A percentile compares a stretch with the other conserved stretches of the same genome.
phyloP scores from a whole-genome alignment of 352 stramenopile species.

The Hyaloperonospora brassicae region DNA sequence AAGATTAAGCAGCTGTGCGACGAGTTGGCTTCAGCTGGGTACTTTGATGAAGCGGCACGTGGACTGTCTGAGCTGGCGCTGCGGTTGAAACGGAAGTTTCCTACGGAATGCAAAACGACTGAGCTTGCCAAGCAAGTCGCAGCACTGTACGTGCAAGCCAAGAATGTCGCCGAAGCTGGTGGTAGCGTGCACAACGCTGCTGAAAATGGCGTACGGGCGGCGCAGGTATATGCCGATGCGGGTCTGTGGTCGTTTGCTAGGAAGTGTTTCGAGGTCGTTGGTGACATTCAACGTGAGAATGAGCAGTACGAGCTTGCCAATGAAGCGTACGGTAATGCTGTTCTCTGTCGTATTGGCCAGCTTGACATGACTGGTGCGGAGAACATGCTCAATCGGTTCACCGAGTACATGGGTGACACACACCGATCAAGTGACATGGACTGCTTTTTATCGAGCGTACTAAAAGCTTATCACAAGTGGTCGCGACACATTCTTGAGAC shows the following conservation, averaged over 20 bases:
- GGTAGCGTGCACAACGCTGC: conserved; percentile 38
- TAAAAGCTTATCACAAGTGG: conserved; percentile 55
- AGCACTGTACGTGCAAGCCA: conserved; percentile 46
- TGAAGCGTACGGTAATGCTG: conserved; percentile 50
- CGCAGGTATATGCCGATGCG: conserved; percentile 43
- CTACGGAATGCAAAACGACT: conserved; percentile 33
- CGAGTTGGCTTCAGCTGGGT: conserved; percentile 43
- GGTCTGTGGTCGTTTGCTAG: conserved; percentile 46
- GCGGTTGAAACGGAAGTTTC: conserved; percentile 56
- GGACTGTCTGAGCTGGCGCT: conserved; percentile 50
- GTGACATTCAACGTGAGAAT: conserved; percentile 37
- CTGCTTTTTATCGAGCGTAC: conserved; percentile 38
- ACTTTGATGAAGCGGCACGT: conserved; percentile 62
- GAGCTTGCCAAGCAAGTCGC: conserved; percentile 32
- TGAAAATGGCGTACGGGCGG: conserved; percentile 45
- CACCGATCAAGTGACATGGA: conserved; percentile 44
- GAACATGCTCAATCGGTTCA: conserved; percentile 39
- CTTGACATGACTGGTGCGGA: conserved; percentile 51
- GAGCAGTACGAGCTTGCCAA: conserved; percentile 32
- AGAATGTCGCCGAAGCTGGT: conserved; percentile 46
- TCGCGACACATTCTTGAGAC: conserved; percentile 40
- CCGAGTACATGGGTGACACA: conserved; percentile 23
- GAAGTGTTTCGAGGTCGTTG: conserved; percentile 45
- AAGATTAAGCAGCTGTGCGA: conserved; percentile 50
- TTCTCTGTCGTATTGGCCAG: conserved; percentile 51